Base-by-base conservation (phyloP, 164 flowering plant species). In the Kalanchoe fedtschenkoi region DNA sequence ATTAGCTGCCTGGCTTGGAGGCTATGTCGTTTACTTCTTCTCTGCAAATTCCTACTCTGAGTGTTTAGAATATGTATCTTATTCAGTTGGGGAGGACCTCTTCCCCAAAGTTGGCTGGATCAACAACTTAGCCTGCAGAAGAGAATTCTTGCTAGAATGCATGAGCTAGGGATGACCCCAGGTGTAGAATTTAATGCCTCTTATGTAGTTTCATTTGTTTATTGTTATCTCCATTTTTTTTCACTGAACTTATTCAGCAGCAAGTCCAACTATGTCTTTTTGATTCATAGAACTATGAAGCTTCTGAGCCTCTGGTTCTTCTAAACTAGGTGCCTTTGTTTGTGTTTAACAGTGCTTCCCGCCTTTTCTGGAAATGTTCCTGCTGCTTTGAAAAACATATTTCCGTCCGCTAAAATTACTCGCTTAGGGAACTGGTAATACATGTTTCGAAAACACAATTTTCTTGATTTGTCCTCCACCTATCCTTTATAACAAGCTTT, bases 321-420 rank as follows among this genome's bases (percentile, higher is more conserved):
- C 22, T 44, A 24, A n/a, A 24, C 7, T n/a, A 44, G 51, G 8
- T n/a, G 5, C 16, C 55, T 29, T 62, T 64, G 22, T 32, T 29
- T 24, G 34, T 10, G 43, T 39, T 60, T 71, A 69, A 17, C 81
- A 87, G 95, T 87, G 13, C 84, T 85, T 51, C 95, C 95, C 51
- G 90, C 87, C 30, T 87, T 87, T 65, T 87, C 95, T 67, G 95
- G 95, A 67, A 84, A 85, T 70, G 80, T 87, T 57, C 90, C 95
- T 64, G 84, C 84, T 34, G 84, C 83, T 46, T 65, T 85, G 66
- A 79, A 73, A 69, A 26, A 62, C 58, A 74, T 65, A 69, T 87
- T 69, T 68, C 87, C 95, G 35, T 78, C 80, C 34, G 90, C 95
- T 63, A 84, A 80, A 66, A 87, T 87, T 41, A 76, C 84, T 24